Percentiles rank a stretch among this genome's conserved stretches.
Conservation (phyloP, 108 stramenopile species). For the Licmophora abbreviata region DNA sequence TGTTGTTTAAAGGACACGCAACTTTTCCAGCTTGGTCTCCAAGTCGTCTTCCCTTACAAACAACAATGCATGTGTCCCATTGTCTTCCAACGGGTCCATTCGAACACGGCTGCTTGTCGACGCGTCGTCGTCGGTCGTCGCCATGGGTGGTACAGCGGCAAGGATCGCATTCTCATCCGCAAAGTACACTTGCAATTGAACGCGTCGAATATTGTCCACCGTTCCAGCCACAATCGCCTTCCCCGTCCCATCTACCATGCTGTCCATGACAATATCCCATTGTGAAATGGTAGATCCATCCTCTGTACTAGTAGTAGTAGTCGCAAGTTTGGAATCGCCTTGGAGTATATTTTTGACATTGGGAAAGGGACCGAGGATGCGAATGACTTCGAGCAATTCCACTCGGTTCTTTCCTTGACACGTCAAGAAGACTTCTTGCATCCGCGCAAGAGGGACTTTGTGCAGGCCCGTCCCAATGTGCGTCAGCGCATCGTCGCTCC, state of each 20-base stretch:
- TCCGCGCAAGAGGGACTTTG: conserved; percentile 78
- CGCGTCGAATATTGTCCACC: conserved; percentile 49
- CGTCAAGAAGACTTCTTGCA: conserved; percentile 73
- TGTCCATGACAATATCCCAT: conserved; percentile 39
- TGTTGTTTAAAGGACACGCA: conserved; percentile 45
- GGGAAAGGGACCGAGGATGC: conserved; percentile 83
- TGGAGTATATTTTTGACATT: conserved; percentile 72
- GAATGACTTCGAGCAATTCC: conserved; percentile 74
- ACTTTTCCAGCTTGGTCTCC: conserved; percentile 53
- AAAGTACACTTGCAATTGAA: conserved; percentile 57
- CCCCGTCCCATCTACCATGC: conserved; percentile 82
- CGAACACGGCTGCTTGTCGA: conserved; percentile 4
- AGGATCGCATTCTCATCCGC: conserved; percentile 51
- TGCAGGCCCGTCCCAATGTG: conserved; percentile 79
- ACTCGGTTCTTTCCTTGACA: conserved; percentile 36
- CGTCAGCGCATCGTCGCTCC: conserved; percentile 62
- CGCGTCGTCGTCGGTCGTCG: conserved; percentile 8
- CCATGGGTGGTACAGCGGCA: conserved; percentile 32
- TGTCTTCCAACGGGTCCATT: conserved; percentile 27
- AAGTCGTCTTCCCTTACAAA: conserved; percentile 67
- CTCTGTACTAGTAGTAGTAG: background rate
- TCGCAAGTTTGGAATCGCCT: conserved; percentile 32
- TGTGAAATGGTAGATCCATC: background rate
- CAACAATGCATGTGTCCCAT: conserved; percentile 47
- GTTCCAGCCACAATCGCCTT: conserved; percentile 69